A percentile compares a stretch with the other conserved stretches of the same genome.
These are phyloP conservation scores for Steccherinum ochraceum DNA, from an alignment of 768 basidiomycete species.

Conservation along the genomic window DNA sequence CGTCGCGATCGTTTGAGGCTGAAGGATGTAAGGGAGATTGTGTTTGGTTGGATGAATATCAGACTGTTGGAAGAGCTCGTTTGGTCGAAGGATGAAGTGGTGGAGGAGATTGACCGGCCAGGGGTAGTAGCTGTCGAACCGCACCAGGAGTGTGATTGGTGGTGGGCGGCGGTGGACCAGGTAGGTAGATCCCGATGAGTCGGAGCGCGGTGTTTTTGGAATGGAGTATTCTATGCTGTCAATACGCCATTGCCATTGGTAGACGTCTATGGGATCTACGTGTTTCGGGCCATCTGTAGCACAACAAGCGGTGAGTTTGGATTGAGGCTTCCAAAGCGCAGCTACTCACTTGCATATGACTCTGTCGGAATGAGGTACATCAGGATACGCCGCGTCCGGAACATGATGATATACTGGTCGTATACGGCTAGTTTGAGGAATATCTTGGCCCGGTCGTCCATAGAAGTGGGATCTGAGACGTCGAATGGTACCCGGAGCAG, in stretches of 20 bases:
- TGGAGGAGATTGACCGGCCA: constrained; percentile 71
- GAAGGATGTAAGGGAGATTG: constrained; percentile 12
- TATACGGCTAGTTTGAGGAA: not conserved
- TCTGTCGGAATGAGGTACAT: constrained; percentile 25
- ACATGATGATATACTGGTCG: constrained; percentile 38
- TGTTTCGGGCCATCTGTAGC: too few species aligned
- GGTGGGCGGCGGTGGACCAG: constrained; percentile 5
- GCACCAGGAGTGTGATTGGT: constrained; percentile 46
- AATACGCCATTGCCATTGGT: constrained; percentile 52
- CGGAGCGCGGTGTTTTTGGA: not conserved
- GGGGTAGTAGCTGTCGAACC: constrained; percentile 54
- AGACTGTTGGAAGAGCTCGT: constrained; percentile 17
- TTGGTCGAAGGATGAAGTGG: constrained; percentile 46
- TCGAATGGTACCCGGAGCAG: constrained; percentile 3
- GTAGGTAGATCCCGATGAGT: not conserved
- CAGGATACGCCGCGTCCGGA: constrained; percentile 28
- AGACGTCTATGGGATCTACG: constrained; percentile 38
- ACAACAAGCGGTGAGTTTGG: too few species aligned
- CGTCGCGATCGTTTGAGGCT: constrained; percentile 8
- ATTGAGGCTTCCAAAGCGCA: not conserved
- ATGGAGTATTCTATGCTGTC: constrained; percentile 33
- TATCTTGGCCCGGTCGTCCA: constrained; percentile 35
- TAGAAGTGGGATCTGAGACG: constrained; percentile 9
- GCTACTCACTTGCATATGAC: not conserved
- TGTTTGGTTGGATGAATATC: not conserved